phyloP scores from a whole-genome alignment of 352 stramenopile genomes.

The Pythium monospermum region DNA sequence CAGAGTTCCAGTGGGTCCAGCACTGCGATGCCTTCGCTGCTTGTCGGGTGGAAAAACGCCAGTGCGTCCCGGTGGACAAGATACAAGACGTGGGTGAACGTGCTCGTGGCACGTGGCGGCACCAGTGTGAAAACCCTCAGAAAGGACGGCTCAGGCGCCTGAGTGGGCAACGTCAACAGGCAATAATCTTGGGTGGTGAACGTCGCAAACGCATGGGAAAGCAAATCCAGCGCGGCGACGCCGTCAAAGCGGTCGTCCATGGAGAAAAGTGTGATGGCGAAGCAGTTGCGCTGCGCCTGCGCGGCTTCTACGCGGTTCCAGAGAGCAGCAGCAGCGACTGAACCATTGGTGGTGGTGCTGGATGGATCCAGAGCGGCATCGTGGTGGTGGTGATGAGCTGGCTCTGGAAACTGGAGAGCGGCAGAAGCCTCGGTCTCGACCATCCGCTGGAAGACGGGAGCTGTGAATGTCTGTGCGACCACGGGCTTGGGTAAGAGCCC shows the following conservation, averaged over 20 bases:
- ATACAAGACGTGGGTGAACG: conserved; percentile 33
- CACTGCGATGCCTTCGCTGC: conserved; percentile 14
- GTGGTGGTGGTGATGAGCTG: neutral
- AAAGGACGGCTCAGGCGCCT: conserved; percentile 20
- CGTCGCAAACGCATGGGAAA: conserved; percentile 26
- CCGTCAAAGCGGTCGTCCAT: conserved; percentile 27
- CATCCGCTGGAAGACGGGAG: conserved; percentile 43
- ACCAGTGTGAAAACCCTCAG: conserved; percentile 29
- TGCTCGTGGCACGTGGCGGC: conserved; percentile 17
- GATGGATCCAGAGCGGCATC: neutral
- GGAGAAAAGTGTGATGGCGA: conserved; percentile 33
- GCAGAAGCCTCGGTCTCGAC: conserved; percentile 30
- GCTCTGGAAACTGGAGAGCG: neutral
- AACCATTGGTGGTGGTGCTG: neutral
- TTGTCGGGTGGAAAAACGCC: conserved; percentile 23
- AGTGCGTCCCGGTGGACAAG: conserved; percentile 32
- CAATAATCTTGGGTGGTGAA: conserved; percentile 29
- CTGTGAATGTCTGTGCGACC: conserved; percentile 44
- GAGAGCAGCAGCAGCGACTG: neutral
- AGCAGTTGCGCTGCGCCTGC: conserved; percentile 24
- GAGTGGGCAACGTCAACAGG: conserved; percentile 28
- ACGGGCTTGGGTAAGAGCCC: conserved; percentile 37
- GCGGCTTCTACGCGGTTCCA: conserved; percentile 19
- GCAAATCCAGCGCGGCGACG: conserved; percentile 18
- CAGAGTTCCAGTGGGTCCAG: conserved; percentile 18